A percentile compares a stretch with the other conserved stretches of the same genome.
phyloP scores from a whole-genome alignment of 495 filamentous ascomycete species.

The Penicillium parvum region DNA sequence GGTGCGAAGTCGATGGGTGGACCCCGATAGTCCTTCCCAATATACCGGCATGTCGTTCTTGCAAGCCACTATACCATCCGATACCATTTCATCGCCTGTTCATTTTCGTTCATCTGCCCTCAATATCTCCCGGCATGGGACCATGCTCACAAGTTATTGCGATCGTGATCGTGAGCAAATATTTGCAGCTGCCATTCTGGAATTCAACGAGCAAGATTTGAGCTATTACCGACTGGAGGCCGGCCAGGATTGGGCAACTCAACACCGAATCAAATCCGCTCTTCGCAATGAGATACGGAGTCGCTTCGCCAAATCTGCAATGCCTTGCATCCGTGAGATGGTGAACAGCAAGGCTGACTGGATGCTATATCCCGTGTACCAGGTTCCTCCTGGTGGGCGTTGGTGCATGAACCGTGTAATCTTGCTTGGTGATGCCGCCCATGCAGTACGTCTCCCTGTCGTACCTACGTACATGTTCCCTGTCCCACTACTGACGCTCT shows the following conservation, averaged over 20 bases:
- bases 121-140: constrained; percentile 50
- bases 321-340: constrained; percentile 48
- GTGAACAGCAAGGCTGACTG: constrained; percentile 46
- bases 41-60: constrained; percentile 56
- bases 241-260: constrained; percentile 46
- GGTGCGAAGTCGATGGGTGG: constrained; percentile 49
- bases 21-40: constrained; percentile 41
- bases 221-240: constrained; percentile 28
- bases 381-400: constrained; percentile 44
- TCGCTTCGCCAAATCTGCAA: constrained; percentile 40
- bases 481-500: constrained; percentile 5
- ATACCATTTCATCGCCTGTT: constrained; percentile 21
- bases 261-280: constrained; percentile 35
- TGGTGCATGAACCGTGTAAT: constrained; percentile 50
- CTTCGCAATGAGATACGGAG: constrained; percentile 40
- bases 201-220: constrained; percentile 41
- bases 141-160: constrained; percentile 49
- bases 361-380: constrained; percentile 59
- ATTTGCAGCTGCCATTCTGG: constrained; percentile 53
- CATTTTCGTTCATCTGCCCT: constrained; percentile 49
- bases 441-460: constrained; percentile 44
- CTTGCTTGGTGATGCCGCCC: constrained; percentile 55
- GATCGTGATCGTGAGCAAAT: constrained; percentile 41
- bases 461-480: not conserved
- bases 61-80: constrained; percentile 42